phyloP scores from a whole-genome alignment of 768 basidiomycete species.

The Lactarius hengduanensis region DNA sequence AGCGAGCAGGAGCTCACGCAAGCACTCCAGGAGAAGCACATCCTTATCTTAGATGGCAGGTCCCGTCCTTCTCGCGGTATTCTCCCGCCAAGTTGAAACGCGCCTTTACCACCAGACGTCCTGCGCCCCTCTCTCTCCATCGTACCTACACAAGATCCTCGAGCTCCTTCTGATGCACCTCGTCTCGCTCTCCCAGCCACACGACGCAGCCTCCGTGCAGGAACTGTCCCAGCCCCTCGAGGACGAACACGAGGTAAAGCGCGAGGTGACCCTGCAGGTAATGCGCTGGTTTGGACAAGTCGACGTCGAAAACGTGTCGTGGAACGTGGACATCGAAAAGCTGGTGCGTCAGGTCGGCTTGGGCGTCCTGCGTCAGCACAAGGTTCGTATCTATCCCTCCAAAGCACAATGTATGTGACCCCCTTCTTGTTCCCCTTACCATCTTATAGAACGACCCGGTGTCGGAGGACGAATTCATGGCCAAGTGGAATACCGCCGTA shows the following conservation, averaged over 20 bases:
- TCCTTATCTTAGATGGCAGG: conserved; percentile 72
- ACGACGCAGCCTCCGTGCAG: conserved; percentile 53
- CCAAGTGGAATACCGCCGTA: conserved; percentile 67
- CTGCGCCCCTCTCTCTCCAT: conserved; percentile 72
- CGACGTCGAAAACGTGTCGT: conserved; percentile 39
- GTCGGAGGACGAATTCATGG: conserved; percentile 52
- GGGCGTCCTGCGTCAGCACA: conserved; percentile 63
- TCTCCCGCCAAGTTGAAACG: background rate
- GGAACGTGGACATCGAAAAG: conserved; percentile 62
- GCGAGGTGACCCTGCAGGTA: conserved; percentile 61
- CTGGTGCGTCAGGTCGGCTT: conserved; percentile 76
- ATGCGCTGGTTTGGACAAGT: conserved; percentile 81
- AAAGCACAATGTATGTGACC: background rate
- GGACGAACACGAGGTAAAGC: conserved; percentile 69
- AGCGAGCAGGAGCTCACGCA: conserved; percentile 70
- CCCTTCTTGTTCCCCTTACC: background rate
- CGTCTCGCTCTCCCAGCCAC: conserved; percentile 57
- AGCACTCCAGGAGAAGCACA: conserved; percentile 64
- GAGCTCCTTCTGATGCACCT: conserved; percentile 73
- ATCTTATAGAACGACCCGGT: conserved; percentile 56
- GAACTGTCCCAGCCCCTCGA: conserved; percentile 60
- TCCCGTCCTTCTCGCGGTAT: background rate
- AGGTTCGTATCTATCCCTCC: conserved; percentile 38
- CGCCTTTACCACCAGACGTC: conserved; percentile 43
- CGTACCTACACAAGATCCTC: conserved; percentile 67